A percentile compares a stretch with the other conserved stretches of the same genome.
These are phyloP conservation scores for Helicostylum pulchrum DNA, from an alignment of 192 early-diverging fungal species.

Conservation along the genomic window DNA sequence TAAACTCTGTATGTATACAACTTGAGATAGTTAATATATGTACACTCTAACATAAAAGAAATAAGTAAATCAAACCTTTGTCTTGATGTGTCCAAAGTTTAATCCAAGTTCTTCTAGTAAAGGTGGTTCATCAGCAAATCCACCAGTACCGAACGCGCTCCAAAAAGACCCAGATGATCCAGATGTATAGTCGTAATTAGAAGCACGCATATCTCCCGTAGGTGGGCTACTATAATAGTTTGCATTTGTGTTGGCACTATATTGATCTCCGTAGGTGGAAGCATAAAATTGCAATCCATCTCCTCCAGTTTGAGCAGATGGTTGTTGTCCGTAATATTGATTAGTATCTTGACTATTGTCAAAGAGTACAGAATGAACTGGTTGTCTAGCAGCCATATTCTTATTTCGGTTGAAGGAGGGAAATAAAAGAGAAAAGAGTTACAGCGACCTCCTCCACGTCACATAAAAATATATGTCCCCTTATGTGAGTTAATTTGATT, in stretches of 20 bases:
- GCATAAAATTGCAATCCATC: constrained; percentile 58
- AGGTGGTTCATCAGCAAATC: constrained; percentile 89
- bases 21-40: neutral
- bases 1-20: constrained; percentile 48
- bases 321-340: constrained; percentile 27
- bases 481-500: too few relatives aligned
- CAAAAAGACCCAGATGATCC: constrained; percentile 35
- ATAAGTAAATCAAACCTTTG: constrained; percentile 52
- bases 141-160: constrained; percentile 90
- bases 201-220: constrained; percentile 26
- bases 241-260: constrained; percentile 30
- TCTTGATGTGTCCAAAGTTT: constrained; percentile 89
- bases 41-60: neutral
- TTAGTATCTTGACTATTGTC: constrained; percentile 26
- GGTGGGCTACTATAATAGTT: constrained; percentile 35
- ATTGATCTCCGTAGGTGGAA: constrained; percentile 48
- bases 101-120: constrained; percentile 95
- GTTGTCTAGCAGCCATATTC: constrained; percentile 19
- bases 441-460: too few relatives aligned
- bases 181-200: constrained; percentile 22
- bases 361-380: constrained; percentile 41
- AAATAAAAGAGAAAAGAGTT: neutral
- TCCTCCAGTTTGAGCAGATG: constrained; percentile 2
- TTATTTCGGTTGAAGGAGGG: neutral
- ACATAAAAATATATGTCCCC: too few relatives aligned